These are phyloP conservation scores for Citeromyces hawaiiensis DNA, from an alignment of 1,139 yeast genomes.

Conservation along the genomic window DNA sequence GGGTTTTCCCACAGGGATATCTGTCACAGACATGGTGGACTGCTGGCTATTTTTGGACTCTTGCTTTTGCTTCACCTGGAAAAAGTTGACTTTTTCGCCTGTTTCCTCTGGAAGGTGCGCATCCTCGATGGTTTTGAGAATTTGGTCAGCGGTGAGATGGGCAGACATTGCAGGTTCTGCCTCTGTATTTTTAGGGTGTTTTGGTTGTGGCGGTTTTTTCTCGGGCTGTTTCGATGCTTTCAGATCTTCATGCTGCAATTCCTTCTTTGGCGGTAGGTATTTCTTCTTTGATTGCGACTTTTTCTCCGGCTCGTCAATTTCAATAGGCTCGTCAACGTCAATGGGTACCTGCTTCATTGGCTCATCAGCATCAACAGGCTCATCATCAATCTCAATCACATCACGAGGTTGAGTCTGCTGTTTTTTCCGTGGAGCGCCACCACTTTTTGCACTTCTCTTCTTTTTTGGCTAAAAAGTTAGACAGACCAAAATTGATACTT, in stretches of 20 bases:
- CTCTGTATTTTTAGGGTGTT: not conserved
- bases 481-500: constrained; percentile 1
- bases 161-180: no score
- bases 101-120: constrained; percentile 51
- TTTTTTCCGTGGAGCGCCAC: constrained; percentile 1
- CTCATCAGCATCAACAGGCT: constrained; percentile 7
- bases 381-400: constrained; percentile 3
- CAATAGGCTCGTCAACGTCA: not conserved
- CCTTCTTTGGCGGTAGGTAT: constrained; percentile 1
- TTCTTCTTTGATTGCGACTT: constrained; percentile 4
- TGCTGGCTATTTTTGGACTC: constrained; percentile 15
- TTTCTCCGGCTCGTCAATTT: not conserved
- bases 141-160: constrained; percentile 34
- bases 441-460: not conserved
- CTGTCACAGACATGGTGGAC: constrained; percentile 13
- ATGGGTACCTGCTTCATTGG: constrained; percentile 6
- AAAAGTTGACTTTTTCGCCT: constrained; percentile 41
- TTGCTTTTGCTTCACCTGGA: constrained; percentile 33
- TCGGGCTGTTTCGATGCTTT: constrained; percentile 2
- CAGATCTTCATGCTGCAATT: not conserved
- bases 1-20: constrained; percentile 65
- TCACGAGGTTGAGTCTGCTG: constrained; percentile 1
- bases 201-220: not conserved
- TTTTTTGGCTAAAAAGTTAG: not conserved
- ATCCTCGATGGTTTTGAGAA: constrained; percentile 51